These are phyloP conservation scores for Choricystis sp. DNA, from an alignment of 139 green algal species.

Conservation along the genomic window DNA sequence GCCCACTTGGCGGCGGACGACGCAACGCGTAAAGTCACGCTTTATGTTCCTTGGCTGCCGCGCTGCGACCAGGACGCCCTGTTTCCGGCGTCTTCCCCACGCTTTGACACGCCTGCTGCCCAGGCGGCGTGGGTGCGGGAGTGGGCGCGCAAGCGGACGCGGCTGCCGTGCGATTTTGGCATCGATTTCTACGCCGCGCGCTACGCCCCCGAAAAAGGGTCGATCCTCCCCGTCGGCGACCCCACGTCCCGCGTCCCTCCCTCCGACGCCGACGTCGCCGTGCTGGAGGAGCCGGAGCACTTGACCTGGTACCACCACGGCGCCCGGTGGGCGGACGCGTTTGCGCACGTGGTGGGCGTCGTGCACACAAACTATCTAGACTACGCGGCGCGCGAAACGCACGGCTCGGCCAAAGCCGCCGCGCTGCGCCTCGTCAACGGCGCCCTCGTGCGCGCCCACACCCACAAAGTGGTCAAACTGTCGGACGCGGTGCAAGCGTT, in stretches of 20 bases:
- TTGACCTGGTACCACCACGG: conserved; percentile 98
- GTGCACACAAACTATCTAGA: conserved; percentile 99
- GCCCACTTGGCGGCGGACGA: conserved; percentile 74
- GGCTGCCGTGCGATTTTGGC: conserved; percentile 77
- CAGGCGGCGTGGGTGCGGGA: conserved; percentile 74
- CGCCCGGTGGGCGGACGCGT: conserved; percentile 90
- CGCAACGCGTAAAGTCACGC: conserved; percentile 24
- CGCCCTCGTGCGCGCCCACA: conserved; percentile 67
- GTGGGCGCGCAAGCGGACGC: conserved; percentile 80
- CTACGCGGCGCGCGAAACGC: conserved; percentile 59
- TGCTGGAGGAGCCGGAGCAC: conserved; percentile 98
- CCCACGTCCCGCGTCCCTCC: conserved; percentile 77
- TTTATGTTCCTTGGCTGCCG: conserved; percentile 76
- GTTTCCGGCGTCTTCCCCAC: conserved; percentile 70
- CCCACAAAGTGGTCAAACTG: conserved; percentile 96
- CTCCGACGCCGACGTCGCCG: conserved; percentile 70
- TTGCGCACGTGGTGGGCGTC: conserved; percentile 87
- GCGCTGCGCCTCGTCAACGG: conserved; percentile 62
- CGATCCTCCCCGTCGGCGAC: conserved; percentile 93
- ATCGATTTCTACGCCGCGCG: conserved; percentile 84
- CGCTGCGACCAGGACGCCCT: conserved; percentile 74
- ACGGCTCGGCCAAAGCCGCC: conserved; percentile 23
- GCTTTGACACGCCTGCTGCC: conserved; percentile 72
- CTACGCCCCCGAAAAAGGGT: conserved; percentile 77
- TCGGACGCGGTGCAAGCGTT: conserved; percentile 89